Conservation (phyloP, 257 asterid genomes). For the Misopates orontium region DNA sequence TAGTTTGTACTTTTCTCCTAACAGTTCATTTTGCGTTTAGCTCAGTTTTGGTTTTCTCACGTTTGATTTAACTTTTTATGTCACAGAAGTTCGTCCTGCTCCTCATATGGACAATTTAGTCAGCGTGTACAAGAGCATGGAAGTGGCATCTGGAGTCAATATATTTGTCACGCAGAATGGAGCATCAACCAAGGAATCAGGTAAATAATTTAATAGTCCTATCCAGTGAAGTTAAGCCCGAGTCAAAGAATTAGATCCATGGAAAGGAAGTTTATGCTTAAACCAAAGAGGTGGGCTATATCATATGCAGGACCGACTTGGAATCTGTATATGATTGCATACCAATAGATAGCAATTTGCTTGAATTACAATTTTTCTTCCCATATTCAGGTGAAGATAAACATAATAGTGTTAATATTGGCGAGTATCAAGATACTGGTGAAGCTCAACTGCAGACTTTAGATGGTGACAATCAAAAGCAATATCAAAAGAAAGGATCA, state of each 20-base stretch:
- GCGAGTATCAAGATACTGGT: slow-evolving; percentile 33
- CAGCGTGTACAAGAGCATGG: slow-evolving; percentile 87
- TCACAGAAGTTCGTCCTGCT: slow-evolving; percentile 82
- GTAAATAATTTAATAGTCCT: slow-evolving; percentile 36
- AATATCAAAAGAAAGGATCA: slow-evolving; percentile 40
- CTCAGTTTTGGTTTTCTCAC: slow-evolving; percentile 3
- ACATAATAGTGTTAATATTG: slow-evolving; percentile 27
- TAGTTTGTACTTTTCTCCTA: background rate
- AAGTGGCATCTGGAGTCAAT: slow-evolving; percentile 68
- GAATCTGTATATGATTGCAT: background rate
- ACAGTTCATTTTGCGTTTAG: background rate
- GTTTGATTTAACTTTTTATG: slow-evolving; percentile 8
- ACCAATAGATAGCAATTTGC: background rate
- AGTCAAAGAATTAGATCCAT: background rate
- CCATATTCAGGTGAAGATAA: slow-evolving; percentile 33
- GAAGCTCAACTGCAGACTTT: slow-evolving; percentile 23
- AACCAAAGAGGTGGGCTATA: background rate
- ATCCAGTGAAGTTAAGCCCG: background rate
- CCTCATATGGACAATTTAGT: slow-evolving; percentile 97
- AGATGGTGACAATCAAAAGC: slow-evolving; percentile 32
- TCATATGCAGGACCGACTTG: background rate
- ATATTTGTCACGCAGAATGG: slow-evolving; percentile 60
- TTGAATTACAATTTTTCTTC: slow-evolving; percentile 21
- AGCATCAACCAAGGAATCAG: slow-evolving; percentile 45
- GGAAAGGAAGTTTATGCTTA: background rate